Evolutionary conservation across 2,329 filamentous ascomycete species (phyloP).

Genomic region (Alternaria conjuncta): DNA sequence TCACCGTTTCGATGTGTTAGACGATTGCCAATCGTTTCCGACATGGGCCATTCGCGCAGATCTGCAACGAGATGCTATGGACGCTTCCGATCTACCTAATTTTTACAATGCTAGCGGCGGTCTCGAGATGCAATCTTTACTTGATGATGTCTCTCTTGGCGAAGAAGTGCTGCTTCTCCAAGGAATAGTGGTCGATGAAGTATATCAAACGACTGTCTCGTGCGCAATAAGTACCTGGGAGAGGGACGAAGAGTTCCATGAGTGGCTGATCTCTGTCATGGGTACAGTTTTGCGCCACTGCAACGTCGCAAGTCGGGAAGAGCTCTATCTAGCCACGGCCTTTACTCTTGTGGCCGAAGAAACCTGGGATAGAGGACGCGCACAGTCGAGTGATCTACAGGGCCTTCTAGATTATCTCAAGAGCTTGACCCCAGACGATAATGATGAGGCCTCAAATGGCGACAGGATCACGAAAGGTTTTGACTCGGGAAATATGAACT

Average conservation of each 20-base stretch:
- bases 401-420: not conserved
- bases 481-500: accelerated
- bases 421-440: not conserved
- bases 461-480: accelerated
- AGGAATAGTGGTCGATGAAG: not conserved
- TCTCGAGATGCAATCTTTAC: not conserved
- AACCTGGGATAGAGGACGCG: accelerated
- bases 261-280: not conserved
- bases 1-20: accelerated
- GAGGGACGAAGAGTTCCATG: accelerated
- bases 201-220: not conserved
- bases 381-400: not conserved
- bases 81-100: too few species aligned
- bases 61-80: too few species aligned
- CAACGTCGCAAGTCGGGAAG: too few species aligned
- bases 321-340: not conserved
- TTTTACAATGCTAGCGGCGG: accelerated
- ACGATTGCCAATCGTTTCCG: not conserved
- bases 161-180: not conserved
- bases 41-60: not conserved
- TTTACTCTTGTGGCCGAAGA: accelerated
- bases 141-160: not conserved
- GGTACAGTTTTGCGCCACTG: accelerated
- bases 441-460: too few species aligned
- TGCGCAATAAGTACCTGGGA: accelerated